phyloP scores from a whole-genome alignment of 768 basidiomycete genomes.

The Chalciporus piperatus region DNA sequence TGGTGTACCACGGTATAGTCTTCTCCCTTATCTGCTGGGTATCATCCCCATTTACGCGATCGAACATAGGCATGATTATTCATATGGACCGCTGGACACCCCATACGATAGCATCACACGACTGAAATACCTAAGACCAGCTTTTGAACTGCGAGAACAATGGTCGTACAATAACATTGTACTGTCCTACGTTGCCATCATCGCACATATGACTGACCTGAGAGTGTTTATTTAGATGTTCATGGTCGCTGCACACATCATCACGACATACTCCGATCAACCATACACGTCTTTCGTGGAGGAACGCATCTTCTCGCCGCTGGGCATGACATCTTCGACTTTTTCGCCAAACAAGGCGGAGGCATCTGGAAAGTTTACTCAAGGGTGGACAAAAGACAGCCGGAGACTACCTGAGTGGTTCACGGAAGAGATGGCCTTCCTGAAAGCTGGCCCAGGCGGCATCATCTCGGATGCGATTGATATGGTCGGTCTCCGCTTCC shows the following conservation, averaged over 20 bases:
- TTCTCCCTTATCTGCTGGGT: neutral
- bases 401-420: conserved; percentile 34
- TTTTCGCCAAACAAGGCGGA: conserved; percentile 34
- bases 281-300: conserved; percentile 40
- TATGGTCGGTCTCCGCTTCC: conserved; percentile 33
- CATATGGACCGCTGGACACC: conserved; percentile 29
- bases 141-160: conserved; percentile 35
- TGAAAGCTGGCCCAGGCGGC: conserved; percentile 40
- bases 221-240: conserved; percentile 35
- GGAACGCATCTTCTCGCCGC: conserved; percentile 38
- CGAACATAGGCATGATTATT: conserved; percentile 32
- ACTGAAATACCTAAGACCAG: conserved; percentile 30
- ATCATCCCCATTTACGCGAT: neutral
- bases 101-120: conserved; percentile 20
- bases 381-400: conserved; percentile 33
- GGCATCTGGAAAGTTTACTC: conserved; percentile 30
- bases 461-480: conserved; percentile 43
- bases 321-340: conserved; percentile 42
- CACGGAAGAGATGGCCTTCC: conserved; percentile 20
- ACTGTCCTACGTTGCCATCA: neutral
- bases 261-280: conserved; percentile 32
- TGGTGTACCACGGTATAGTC: conserved; percentile 36
- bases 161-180: conserved; percentile 42
- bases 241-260: conserved; percentile 32
- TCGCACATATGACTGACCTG: neutral